Base-by-base conservation (phyloP, 768 basidiomycete genomes). In the Trametes maxima region DNA sequence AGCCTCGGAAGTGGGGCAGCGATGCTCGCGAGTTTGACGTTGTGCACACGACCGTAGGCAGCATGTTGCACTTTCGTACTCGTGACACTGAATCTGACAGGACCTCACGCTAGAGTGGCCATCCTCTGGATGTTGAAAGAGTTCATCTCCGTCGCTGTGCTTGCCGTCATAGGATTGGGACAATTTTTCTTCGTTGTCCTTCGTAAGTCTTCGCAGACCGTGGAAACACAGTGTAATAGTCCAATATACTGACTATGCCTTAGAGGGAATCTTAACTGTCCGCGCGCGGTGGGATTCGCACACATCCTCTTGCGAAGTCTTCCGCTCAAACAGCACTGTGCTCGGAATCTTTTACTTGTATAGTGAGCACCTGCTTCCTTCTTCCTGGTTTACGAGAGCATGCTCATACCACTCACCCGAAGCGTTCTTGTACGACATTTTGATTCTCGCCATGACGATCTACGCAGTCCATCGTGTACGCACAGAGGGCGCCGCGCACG, bases 351-450 rank as follows among this genome's bases (percentile, higher is more conserved):
- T 59, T 43, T 55, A 57, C 53, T 6, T 56, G 22, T 64, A 55
- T 48, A 59, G 63, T 64, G 17, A 35, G 57, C 24, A 12, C 45
- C n/a, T 19, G 3, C 10, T 44, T 40, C 39, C 24, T 7, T 5
- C 35, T 24, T 24, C 11, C 21, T 48, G 13, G 5, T 21, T 51
- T 35, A 35, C 35, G 8, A 36, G 4, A 21, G 37, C 10, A 10
- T 11, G n/a, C 37, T n/a, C 46, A 21, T 42, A n/a, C 17, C 33
- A 16, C 6, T n/a, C 7, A 4, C 42, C 19, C 33, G 43, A 52
- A 64, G 63, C 63, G 25, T 51, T 64, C 49, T 33, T n/a, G 22
- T 64, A 55, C 58, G 63, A 64, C 35, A 42, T 64, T 13, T 53
- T 46, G 22, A 64, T 64, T 11, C 47, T 64, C 2, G 36, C 37